phyloP scores from a whole-genome alignment of 495 filamentous ascomycete genomes.

The Aspergillus carlsbadensis region DNA sequence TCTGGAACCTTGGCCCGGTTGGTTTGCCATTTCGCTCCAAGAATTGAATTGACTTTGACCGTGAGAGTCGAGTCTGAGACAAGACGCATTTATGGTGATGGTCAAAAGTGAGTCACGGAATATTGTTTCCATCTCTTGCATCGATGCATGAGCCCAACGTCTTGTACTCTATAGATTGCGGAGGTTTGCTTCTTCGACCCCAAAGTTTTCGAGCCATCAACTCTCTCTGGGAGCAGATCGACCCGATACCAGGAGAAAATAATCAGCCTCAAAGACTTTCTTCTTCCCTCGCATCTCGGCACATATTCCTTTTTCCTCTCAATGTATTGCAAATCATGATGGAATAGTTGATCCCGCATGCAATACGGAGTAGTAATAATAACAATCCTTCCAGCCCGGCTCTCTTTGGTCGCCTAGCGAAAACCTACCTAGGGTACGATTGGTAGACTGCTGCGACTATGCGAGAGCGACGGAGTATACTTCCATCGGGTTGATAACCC shows the following conservation, averaged over 20 bases:
- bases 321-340: conserved; percentile 6
- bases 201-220: not conserved
- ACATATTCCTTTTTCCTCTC: conserved; percentile 5
- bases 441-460: not conserved
- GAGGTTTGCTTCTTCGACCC: not conserved
- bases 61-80: not conserved
- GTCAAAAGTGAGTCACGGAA: not conserved
- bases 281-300: not conserved
- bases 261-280: conserved; percentile 10
- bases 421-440: not conserved
- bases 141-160: not conserved
- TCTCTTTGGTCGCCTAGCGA: not conserved
- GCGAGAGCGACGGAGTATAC: conserved; percentile 2
- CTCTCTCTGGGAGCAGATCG: not conserved
- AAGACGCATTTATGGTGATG: not conserved
- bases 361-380: no score
- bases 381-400: not conserved
- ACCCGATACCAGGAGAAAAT: not conserved
- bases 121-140: conserved; percentile 8
- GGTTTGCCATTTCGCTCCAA: not conserved
- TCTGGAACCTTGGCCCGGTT: conserved; percentile 6
- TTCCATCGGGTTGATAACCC: conserved; percentile 3
- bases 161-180: not conserved
- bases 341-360: conserved; percentile 4
- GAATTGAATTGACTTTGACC: not conserved